Evolutionary conservation across 805 yeast genomes (phyloP), one percentile per base, ranked within the genome.

Genomic region (Lipomyces starkeyi): DNA sequence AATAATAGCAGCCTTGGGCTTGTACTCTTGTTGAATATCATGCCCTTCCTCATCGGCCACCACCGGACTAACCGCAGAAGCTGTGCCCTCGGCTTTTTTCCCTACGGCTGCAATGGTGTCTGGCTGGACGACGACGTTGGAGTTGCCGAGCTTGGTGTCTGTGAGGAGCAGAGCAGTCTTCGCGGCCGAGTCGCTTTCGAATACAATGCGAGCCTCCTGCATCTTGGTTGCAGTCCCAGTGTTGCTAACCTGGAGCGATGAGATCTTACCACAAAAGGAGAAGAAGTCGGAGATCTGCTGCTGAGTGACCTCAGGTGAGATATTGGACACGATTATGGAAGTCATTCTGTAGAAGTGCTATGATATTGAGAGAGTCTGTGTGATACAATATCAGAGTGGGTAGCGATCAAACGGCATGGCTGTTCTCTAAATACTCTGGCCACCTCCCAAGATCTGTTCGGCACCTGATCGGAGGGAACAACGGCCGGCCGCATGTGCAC

Each of bases 1-100:
- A 79, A 90, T 80, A 67, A 91, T 87, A 22, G 91, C 86, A 65
- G 87, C 78, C 75, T 89, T 89, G 65, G 96, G 96, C 80, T 90
- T 90, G 68, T 85, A 86, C 74, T 91, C 96, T 79, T 90, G 96
- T 4, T 83, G 78, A 63, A 89, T 84, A 72, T 89, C 91, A 43
- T 67, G 63, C 60, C 73, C 73, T 27, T 73, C 71, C 55, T 66
- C 70, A 11, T 63, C 49, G 9, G 27, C 54, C 3, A 49, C 25
- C 17, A 14, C 29, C 63, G 61, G 27, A 74, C 63, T 29, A 74
- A 66, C 27, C 29, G 34, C 34, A 7, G 0, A 9, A n/a, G 67
- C 63, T 17, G 61, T 69, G 55, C 32, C 63, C 32, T 74, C 69
- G 25, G 70, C 66, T 14, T 75, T 58, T 14, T 75, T 58, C 8